Evolutionary conservation across 495 filamentous ascomycete species (phyloP), one percentile per base, ranked within the genome.

Genomic region (Mycothermus thermophilus): DNA sequence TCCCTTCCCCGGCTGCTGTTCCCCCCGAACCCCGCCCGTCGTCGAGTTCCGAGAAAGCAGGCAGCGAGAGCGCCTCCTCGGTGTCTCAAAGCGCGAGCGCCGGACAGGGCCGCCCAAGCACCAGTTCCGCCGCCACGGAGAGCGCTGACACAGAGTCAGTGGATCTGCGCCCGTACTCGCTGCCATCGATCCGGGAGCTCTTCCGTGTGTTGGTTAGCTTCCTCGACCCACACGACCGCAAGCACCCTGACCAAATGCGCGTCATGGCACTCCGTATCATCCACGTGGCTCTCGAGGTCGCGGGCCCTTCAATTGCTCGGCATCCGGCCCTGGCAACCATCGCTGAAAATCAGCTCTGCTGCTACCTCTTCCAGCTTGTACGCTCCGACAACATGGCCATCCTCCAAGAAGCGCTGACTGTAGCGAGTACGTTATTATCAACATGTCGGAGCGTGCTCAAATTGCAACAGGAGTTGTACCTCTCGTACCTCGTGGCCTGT

Each of bases 211-310:
- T 99, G n/a, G 86, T 96, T 18, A 84, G 93, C 53, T 73, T 99
- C 10, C 62, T 96, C 21, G 85, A 96, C 46, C 90, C 90, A 1
- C 83, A 96, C 44, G 87, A 95, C 47, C 74, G 74, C 26, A 80
- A 85, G 44, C 83, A 93, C 56, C 86, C 83, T 10, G 90, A 99
- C 51, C 77, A 83, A 7, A 93, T 95, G 79, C 72, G 87, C 44
- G 83, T 96, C 15, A 96, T 96, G 85, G 90, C 92, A 5, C 62
- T 99, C 35, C 72, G 92, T 21, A 95, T 99, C 38, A 93, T 96
- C 38, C 90, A 96, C 63, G 90, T 99, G 22, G 88, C 90, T 8
- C 69, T 99, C 25, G 90, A 99, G 53, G 87, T 96, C 38, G 87
- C 90, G 15, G 90, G 90, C 0, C 88, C 90, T 1, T 93, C 87